Evolutionary conservation across 2,329 filamentous ascomycete species (phyloP), one percentile per base, ranked within the genome.

Genomic region (Metarhizium guizhouense): DNA sequence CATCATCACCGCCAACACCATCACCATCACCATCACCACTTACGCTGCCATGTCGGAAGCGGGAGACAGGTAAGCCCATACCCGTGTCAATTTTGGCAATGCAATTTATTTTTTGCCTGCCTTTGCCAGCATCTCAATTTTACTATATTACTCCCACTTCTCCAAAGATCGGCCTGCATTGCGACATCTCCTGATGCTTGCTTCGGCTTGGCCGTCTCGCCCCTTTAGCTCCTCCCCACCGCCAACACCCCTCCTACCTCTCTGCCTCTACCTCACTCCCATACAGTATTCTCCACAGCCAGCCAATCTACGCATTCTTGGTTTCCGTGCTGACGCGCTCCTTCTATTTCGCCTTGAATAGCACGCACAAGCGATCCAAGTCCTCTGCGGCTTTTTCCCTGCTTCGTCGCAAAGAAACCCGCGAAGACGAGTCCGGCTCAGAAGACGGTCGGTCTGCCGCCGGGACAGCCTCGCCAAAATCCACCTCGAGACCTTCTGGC

Each of bases 281-380:
- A 25, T 25, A 25, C 25, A 25, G 25, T 25, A 25, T 25, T 25
- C 25, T 25, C 32, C 7, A 40, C 36, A 40, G 10, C 36, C 36
- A 40, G 10, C 36, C 10, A 10, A 40, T 30, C 14, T 16, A 42
- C 25, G 25, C 25, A 25, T 25, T 25, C 25, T 25, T 1, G 25
- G 1, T 25, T 25, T 4, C 25, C 25, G 25, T 25, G 43, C 54
- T 56, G 43, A 56, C 53, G 16, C 29, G 47, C 29, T 5, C 32
- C 25, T 25, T 29, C 32, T 36, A 40, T 7, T 16, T 57, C 5
- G 10, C 16, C 14, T 48, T n/a, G 20, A 13, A 20, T 38, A 63
- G 61, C 52, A 54, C 59, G 29, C 80, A 81, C 64, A 80, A 76
- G 70, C 78, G 76, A 58, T 79, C 80, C 56, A 84, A 78, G 67